Base-by-base conservation (phyloP, 2,329 filamentous ascomycete genomes). In the Nemania serpens region DNA sequence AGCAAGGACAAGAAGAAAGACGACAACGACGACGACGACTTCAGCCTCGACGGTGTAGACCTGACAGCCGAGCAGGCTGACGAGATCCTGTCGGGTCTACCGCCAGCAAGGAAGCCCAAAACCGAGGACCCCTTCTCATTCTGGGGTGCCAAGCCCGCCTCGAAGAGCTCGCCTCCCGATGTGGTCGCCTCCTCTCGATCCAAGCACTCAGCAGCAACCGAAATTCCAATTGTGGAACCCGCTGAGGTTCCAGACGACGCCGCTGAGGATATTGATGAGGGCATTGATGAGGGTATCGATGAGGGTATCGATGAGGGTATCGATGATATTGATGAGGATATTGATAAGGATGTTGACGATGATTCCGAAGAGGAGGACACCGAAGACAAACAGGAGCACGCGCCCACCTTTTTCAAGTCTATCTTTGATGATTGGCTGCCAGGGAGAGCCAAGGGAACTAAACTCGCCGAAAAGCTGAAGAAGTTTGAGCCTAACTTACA, bases 391-490 rank as follows among this genome's bases (percentile, higher is more conserved):
- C 25, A 29, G 25, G 36, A 39, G 15, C 36, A 12, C 15, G 76
- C 75, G 69, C 73, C 75, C 62, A 68, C 78, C 42, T 75, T 73
- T 68, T 76, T 75, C 52, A 76, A 75, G 61, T 63, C 71, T 54
- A 64, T 71, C 63, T 67, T 71, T 46, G 73, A 75, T 57, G 72
- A 75, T 64, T 75, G 77, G 59, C 77, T 78, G 74, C 83, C 81
- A 70, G 75, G 76, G 53, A 85, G 83, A 73, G 33, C 46, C 20
- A 73, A 69, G 59, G 75, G 77, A 61, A 79, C 79, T 63, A 85
- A 82, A 71, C 81, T 87, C 70, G 79, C 83, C 58, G 82, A 87
- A 70, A 81, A 77, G 68, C 78, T 86, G 62, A 84, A 80, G 73
- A 79, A 81, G 33, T 87, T 87, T 68, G 82, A 87, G 73, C 68